Base-by-base conservation (phyloP, 495 filamentous ascomycete species). In the Sphaerosporella brunnea region DNA sequence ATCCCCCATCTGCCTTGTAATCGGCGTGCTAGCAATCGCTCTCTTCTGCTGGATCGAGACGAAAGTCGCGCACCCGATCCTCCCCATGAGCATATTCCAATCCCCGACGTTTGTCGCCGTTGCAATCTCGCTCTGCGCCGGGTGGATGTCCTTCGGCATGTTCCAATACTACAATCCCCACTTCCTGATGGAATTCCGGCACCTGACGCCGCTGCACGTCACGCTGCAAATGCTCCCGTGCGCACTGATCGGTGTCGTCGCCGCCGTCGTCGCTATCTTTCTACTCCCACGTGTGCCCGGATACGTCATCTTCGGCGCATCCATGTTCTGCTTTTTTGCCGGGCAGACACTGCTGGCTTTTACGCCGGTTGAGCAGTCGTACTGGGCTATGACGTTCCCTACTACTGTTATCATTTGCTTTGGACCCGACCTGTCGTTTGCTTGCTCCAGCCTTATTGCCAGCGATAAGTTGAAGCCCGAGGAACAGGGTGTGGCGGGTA, bases 351-450 rank as follows among this genome's bases (percentile, higher is more conserved):
- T 74, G 2, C 48, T 69, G 13, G 63, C 65, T 1, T 67, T 69
- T n/a, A 65, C 64, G 36, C 71, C 69, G 1, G 54, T 64, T 0
- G 46, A 62, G 3, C 68, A 72, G 50, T 69, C 53, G 2, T 77
- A 80, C 60, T 82, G 77, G 78, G 66, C 62, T 0, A 72, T 74
- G 50, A 66, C 66, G 1, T 82, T 81, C 49, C 65, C 79, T 13
- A 59, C 60, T 13, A 65, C 68, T 2, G 3, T 78, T 9, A 55
- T 82, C 26, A 76, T 73, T 38, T 68, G 72, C 0, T 74, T 66
- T 46, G 78, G 74, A 23, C 79, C 80, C 68, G 73, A 80, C 54
- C 71, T 77, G 57, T 66, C 61, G 1, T 79, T 80, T 49, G 74
- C 75, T 0, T 66, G 70, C n/a, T 65, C 65, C 0, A 76, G 71